These are phyloP conservation scores for Pichia deserticola DNA, from an alignment of 805 yeast species.

Conservation along the genomic window DNA sequence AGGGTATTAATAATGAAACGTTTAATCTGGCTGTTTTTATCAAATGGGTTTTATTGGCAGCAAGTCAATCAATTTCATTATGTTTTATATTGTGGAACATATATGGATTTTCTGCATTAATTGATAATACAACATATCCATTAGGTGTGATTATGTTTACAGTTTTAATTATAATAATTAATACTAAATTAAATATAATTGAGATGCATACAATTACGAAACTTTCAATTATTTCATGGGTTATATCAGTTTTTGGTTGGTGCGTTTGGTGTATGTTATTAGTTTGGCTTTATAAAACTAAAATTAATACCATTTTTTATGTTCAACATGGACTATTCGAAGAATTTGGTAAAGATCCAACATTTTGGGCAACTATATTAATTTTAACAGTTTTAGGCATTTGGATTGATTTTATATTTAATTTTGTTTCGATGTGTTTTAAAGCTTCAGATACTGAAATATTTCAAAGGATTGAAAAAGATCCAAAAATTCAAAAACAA, in stretches of 20 bases:
- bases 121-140: constrained; percentile 76
- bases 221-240: constrained; percentile 56
- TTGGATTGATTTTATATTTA: constrained; percentile 56
- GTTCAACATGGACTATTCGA: constrained; percentile 62
- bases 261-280: constrained; percentile 73
- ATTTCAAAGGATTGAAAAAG: constrained; percentile 72
- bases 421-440: constrained; percentile 47
- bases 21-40: constrained; percentile 67
- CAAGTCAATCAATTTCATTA: constrained; percentile 61
- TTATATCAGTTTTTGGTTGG: constrained; percentile 80
- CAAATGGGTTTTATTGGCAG: constrained; percentile 72
- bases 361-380: constrained; percentile 80
- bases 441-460: constrained; percentile 69
- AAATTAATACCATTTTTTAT: constrained; percentile 53
- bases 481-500: constrained; percentile 52
- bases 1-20: constrained; percentile 66
- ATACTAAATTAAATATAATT: constrained; percentile 68
- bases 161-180: constrained; percentile 63
- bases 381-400: constrained; percentile 52
- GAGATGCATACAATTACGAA: constrained; percentile 75
- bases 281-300: constrained; percentile 55
- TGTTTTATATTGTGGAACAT: constrained; percentile 58
- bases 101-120: constrained; percentile 64
- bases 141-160: constrained; percentile 72
- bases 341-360: constrained; percentile 70